A percentile compares a stretch with the other conserved stretches of the same genome.
Evolutionary conservation across 2,329 filamentous ascomycete species (phyloP).

Genomic region (Diplodia sapinea): DNA sequence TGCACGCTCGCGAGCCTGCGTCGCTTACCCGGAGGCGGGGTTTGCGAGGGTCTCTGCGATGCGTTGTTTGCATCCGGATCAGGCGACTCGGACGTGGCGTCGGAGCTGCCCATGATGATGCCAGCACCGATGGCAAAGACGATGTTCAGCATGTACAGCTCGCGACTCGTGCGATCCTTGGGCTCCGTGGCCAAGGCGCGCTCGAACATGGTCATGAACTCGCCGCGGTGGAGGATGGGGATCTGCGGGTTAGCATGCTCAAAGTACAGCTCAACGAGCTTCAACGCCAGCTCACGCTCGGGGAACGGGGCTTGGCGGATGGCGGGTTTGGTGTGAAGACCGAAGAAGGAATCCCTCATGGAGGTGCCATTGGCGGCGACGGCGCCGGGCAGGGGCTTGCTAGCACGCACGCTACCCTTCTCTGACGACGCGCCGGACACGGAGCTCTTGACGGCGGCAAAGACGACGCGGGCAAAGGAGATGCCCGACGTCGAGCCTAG

Average conservation of each 20-base stretch:
- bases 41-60: constrained; percentile 39
- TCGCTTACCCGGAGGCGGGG: constrained; percentile 46
- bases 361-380: constrained; percentile 68
- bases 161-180: constrained; percentile 72
- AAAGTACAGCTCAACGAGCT: constrained; percentile 84
- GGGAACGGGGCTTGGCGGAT: constrained; percentile 88
- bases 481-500: constrained; percentile 87
- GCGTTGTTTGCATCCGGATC: constrained; percentile 18
- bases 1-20: constrained; percentile 59
- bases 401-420: constrained; percentile 65
- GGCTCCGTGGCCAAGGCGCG: constrained; percentile 74
- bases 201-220: constrained; percentile 89
- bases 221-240: constrained; percentile 83
- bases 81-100: constrained; percentile 41
- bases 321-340: constrained; percentile 87
- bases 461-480: constrained; percentile 91
- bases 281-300: constrained; percentile 71
- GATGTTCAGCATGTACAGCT: constrained; percentile 95
- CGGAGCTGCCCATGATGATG: constrained; percentile 74
- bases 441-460: constrained; percentile 87
- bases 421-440: constrained; percentile 63
- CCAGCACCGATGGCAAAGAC: constrained; percentile 95
- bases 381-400: constrained; percentile 58
- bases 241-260: constrained; percentile 97
- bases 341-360: constrained; percentile 96